Percentiles rank a stretch among this genome's conserved stretches.
phyloP scores from a whole-genome alignment of 2,329 filamentous ascomycete genomes.

The Claviceps digitariae region DNA sequence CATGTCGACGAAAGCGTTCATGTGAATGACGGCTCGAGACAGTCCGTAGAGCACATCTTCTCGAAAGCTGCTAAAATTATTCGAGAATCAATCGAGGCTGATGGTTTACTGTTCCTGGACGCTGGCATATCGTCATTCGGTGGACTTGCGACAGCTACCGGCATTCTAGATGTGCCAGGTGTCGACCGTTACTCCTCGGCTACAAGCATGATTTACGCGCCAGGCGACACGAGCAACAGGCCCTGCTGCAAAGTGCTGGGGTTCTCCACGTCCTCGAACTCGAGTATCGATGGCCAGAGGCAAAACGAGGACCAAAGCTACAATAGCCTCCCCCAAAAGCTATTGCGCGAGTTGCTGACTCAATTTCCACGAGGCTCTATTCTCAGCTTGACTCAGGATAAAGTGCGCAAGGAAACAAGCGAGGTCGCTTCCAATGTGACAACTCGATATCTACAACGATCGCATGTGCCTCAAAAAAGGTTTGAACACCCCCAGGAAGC shows the following conservation, averaged over 20 bases:
- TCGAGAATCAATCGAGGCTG: slow-evolving; percentile 25
- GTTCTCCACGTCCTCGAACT: slow-evolving; percentile 22
- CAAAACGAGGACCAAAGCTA: slow-evolving; percentile 6
- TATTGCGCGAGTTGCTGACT: slow-evolving; percentile 1
- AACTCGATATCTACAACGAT: background rate
- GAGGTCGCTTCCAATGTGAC: background rate
- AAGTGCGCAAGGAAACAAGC: background rate
- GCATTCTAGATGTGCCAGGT: background rate
- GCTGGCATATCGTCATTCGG: slow-evolving; percentile 18
- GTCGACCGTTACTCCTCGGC: background rate
- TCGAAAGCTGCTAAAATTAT: slow-evolving; percentile 32
- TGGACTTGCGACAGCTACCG: background rate
- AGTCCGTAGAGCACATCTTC: slow-evolving; percentile 17
- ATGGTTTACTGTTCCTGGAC: slow-evolving; percentile 22
- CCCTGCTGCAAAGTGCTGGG: slow-evolving; percentile 22
- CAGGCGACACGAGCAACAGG: background rate
- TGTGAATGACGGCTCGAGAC: slow-evolving; percentile 1
- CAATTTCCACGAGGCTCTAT: slow-evolving; percentile 3
- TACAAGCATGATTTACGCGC: slow-evolving; percentile 2
- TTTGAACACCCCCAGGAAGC: background rate
- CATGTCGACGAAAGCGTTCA: background rate
- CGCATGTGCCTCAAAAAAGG: background rate
- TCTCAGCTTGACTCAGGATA: background rate
- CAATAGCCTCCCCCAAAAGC: slow-evolving; percentile 1
- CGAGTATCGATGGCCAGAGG: slow-evolving; percentile 20